These are phyloP conservation scores for Lasiosphaeria ovina DNA, from an alignment of 495 filamentous ascomycete genomes.

Conservation along the genomic window DNA sequence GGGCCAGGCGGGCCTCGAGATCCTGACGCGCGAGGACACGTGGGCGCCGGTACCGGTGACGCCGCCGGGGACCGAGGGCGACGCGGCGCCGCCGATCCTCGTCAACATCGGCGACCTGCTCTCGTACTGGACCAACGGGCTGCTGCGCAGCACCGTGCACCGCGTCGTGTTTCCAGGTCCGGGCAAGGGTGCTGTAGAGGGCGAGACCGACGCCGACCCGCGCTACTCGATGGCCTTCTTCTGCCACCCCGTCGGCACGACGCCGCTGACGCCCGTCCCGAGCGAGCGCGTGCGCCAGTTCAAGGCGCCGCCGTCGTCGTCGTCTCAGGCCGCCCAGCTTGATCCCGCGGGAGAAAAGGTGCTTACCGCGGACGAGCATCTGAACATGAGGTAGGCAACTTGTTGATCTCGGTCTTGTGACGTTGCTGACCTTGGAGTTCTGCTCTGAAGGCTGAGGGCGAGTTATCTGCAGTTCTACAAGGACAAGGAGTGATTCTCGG, in stretches of 20 bases:
- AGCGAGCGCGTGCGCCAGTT: conserved; percentile 51
- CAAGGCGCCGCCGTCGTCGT: conserved; percentile 22
- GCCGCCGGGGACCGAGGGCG: conserved; percentile 50
- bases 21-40: conserved; percentile 55
- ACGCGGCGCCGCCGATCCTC: conserved; percentile 70
- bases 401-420: background rate
- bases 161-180: conserved; percentile 71
- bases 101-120: conserved; percentile 93
- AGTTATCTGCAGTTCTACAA: conserved; percentile 61
- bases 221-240: conserved; percentile 90
- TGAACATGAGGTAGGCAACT: conserved; percentile 53
- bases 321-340: conserved; percentile 41
- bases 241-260: conserved; percentile 76
- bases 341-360: conserved; percentile 47
- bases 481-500: conserved; percentile 36
- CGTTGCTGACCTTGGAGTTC: background rate
- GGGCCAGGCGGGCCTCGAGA: conserved; percentile 83
- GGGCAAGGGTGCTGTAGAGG: conserved; percentile 36
- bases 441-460: conserved; percentile 54
- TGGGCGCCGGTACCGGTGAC: conserved; percentile 65
- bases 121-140: conserved; percentile 84
- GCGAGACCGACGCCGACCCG: conserved; percentile 51
- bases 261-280: conserved; percentile 71
- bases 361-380: conserved; percentile 81
- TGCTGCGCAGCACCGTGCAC: conserved; percentile 84